Evolutionary conservation across 768 basidiomycete species (phyloP), one percentile per base, ranked within the genome.

Genomic region (Amanita subjunquillea): DNA sequence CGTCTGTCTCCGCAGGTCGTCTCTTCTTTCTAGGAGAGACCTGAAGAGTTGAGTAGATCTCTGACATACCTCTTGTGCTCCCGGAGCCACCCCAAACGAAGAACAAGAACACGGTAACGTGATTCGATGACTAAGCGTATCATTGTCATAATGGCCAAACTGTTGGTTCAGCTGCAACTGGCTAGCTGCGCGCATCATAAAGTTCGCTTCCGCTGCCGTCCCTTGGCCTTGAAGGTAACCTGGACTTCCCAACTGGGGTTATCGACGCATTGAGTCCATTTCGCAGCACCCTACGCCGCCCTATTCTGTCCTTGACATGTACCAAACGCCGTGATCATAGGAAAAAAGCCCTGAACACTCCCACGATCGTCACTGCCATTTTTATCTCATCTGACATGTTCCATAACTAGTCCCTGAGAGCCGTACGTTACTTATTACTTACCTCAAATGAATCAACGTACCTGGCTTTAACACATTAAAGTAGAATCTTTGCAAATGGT

Each of bases 1-100:
- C 80, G 58, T 83, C 82, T 45, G 71, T 70, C 53, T 71, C 72
- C 22, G 75, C 63, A 34, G 73, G 69, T 50, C 68, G 67, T 51
- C 87, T 79, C 65, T 83, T 87, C 72, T 87, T 89, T 60, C 63
- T 75, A 0, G 84, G 85, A 34, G 86, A 87, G 46, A 87, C 69
- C 42, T 74, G 70, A 22, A 89, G 75, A 13, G 77, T 66, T 39
- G 79, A 67, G 63, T 85, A 85, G 12, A 85, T 65, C 59, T 79
- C 77, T 15, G 81, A 77, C 83, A 85, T 75, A 4, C 17, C 22
- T 37, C 32, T 32, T 3, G 25, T 25, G 17, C 17, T 17, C 17
- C 30, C 6, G 27, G 27, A 29, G 27, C 30, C 9, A 30, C 30
- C 8, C 30, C 17, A 17, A 17, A 8, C 2, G 30, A 9, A 0